These are phyloP conservation scores for Annulohypoxylon moriforme DNA, from an alignment of 495 filamentous ascomycete species.

Conservation along the genomic window DNA sequence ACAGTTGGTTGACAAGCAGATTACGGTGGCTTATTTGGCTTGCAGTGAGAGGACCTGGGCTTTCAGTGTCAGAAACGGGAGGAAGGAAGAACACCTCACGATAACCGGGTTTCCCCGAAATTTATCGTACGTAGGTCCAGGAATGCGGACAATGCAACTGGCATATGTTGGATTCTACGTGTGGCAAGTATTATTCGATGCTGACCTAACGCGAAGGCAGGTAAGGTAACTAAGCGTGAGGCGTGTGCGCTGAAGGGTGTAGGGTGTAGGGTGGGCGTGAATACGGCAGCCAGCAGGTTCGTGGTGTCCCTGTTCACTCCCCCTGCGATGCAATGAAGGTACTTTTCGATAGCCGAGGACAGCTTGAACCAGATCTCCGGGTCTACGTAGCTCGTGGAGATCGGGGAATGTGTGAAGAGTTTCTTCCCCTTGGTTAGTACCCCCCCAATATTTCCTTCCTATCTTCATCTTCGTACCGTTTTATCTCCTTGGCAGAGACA, in stretches of 20 bases:
- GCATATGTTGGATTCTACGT: neutral
- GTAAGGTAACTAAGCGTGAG: constrained; percentile 1
- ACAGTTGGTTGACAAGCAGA: neutral
- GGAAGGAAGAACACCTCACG: neutral
- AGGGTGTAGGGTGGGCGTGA: neutral
- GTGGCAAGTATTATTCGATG: neutral
- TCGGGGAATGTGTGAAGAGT: constrained; percentile 21
- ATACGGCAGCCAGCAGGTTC: constrained; percentile 2
- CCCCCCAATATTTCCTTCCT: neutral
- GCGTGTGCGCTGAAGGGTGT: neutral
- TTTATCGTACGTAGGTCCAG: neutral
- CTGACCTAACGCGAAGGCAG: neutral
- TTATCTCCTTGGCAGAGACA: neutral
- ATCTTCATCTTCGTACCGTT: neutral
- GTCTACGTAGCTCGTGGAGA: constrained; percentile 33
- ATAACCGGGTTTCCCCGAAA: constrained; percentile 22
- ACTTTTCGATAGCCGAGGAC: constrained; percentile 47
- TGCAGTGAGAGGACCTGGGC: constrained; percentile 1
- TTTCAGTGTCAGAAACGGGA: neutral
- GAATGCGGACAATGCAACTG: neutral
- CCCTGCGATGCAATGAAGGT: constrained; percentile 16
- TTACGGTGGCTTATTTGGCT: constrained; percentile 11
- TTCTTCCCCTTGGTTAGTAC: neutral
- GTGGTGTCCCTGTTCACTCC: neutral
- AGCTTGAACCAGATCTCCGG: constrained; percentile 50